phyloP scores from a whole-genome alignment of 2,329 filamentous ascomycete genomes.

The Clonostachys rosea region DNA sequence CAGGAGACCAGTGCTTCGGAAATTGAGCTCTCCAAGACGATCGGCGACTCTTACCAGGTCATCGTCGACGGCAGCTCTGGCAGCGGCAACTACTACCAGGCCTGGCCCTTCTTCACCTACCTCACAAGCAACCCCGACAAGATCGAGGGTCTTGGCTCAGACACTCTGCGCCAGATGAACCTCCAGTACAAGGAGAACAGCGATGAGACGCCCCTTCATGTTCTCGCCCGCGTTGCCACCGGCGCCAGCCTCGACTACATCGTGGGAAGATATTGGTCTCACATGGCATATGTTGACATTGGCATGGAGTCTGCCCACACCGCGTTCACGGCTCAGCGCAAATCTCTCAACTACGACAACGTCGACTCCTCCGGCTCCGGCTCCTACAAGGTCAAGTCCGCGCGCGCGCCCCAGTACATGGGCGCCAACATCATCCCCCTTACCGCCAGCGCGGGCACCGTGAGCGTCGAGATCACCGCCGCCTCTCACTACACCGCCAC shows the following conservation, averaged over 20 bases:
- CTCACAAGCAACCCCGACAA: constrained; percentile 41
- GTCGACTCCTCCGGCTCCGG: constrained; percentile 27
- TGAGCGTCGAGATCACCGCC: constrained; percentile 25
- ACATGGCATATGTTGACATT: constrained; percentile 47
- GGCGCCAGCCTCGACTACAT: constrained; percentile 25
- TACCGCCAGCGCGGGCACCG: constrained; percentile 20
- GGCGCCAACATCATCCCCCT: constrained; percentile 44
- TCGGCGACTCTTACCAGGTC: constrained; percentile 39
- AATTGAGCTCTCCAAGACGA: constrained; percentile 36
- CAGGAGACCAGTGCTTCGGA: constrained; percentile 26
- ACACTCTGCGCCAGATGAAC: constrained; percentile 35
- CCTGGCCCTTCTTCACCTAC: constrained; percentile 45
- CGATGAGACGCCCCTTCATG: constrained; percentile 44
- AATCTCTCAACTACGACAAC: constrained; percentile 32
- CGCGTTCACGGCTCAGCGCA: constrained; percentile 26
- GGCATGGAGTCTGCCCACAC: constrained; percentile 34
- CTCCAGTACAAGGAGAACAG: constrained; percentile 33
- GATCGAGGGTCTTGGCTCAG: constrained; percentile 30
- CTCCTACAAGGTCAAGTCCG: constrained; percentile 34
- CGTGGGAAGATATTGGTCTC: constrained; percentile 44
- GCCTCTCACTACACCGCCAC: constrained; percentile 30
- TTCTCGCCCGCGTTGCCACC: constrained; percentile 30
- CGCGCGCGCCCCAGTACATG: constrained; percentile 39
- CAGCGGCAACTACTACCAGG: constrained; percentile 44
- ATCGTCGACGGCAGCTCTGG: constrained; percentile 36